Base-by-base conservation (phyloP, 306 rosid genomes). In the Dicorynia guianensis region DNA sequence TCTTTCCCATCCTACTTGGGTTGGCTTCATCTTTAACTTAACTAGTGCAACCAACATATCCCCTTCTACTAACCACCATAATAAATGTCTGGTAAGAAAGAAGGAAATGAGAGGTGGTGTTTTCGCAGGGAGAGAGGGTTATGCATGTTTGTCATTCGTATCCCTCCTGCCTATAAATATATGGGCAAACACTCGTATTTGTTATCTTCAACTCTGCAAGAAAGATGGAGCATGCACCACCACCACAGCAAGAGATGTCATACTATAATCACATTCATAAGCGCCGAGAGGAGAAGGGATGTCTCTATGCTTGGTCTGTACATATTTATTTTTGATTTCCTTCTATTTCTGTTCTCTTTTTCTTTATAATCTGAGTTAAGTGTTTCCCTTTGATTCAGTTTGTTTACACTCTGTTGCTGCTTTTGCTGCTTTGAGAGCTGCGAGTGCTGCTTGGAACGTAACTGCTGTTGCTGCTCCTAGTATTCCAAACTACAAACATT, bases 401-500 rank as follows among this genome's bases (percentile, higher is more conserved):
- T 25, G 30, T 88, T 80, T 13, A 38, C 84, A 18, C 7, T 88
- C 43, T 88, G 71, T 67, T 88, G 96, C 81, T 88, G 93, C 77
- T 88, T 48, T n/a, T 90, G 93, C 80, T 90, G 96, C 85, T 72
- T 46, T 11, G 84, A 78, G 74, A 50, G 49, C 35, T 86, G 89
- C 4, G 75, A 82, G 53, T 76, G 89, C 80, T 89, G 91, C 87
- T 53, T 73, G 61, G 58, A 71, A 54, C 63, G 77, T 2, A 64
- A 69, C 82, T 90, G 96, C 64, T 88, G 91, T 61, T 90, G 93
- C 80, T 87, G 92, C 80, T 67, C 75, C 40, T 81, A 84, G 81
- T 53, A 63, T 20, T 30, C 71, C 36, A 52, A n/a, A 5, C 33
- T 25, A 25, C 30, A 57, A 15, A 36, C 30, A 9, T 39, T 7